Conservation (phyloP, 805 yeast species). For the Ogataea trehaloabstinens region DNA sequence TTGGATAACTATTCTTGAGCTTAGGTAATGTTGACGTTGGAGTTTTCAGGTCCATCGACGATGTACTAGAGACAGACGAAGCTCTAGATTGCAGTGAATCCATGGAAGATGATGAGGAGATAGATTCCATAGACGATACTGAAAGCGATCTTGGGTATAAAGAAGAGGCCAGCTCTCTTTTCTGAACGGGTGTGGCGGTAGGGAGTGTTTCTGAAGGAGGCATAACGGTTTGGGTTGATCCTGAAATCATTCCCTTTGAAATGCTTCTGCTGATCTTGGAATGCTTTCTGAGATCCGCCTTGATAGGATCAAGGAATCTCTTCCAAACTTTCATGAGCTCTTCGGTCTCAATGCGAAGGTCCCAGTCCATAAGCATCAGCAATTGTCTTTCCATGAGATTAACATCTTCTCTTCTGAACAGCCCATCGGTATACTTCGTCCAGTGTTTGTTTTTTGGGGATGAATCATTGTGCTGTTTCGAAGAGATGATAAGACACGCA, state of each 20-base stretch:
- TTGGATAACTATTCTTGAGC: conserved; percentile 10
- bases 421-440: conserved; percentile 76
- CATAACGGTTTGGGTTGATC: conserved; percentile 29
- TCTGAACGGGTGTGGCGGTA: conserved; percentile 15
- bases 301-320: conserved; percentile 53
- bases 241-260: conserved; percentile 27
- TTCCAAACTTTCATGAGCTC: conserved; percentile 43
- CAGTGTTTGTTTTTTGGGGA: conserved; percentile 78
- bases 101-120: conserved; percentile 19
- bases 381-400: conserved; percentile 81
- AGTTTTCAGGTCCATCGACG: not conserved
- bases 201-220: conserved; percentile 10
- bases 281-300: conserved; percentile 32
- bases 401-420: conserved; percentile 65
- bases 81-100: conserved; percentile 28
- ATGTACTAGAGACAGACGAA: conserved; percentile 30
- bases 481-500: conserved; percentile 69
- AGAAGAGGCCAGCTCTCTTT: conserved; percentile 15
- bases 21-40: conserved; percentile 5
- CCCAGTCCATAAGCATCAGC: conserved; percentile 68
- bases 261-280: conserved; percentile 29
- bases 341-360: conserved; percentile 46
- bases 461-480: conserved; percentile 75
- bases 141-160: conserved; percentile 25
- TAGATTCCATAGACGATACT: conserved; percentile 25